Evolutionary conservation across 495 filamentous ascomycete genomes (phyloP).

Genomic region (Cercophora samala): DNA sequence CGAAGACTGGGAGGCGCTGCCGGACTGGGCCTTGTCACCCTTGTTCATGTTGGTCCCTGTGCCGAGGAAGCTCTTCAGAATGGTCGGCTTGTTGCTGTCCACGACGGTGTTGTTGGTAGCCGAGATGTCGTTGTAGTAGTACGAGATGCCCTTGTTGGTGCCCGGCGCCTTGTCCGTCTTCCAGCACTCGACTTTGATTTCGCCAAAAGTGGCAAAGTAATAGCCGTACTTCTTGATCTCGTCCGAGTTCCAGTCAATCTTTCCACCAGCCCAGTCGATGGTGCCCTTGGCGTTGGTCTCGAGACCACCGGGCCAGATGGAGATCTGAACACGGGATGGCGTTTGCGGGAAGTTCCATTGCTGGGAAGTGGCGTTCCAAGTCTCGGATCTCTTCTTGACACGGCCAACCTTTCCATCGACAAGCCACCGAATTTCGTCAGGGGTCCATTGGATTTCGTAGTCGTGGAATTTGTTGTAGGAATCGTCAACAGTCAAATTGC

Average conservation of each 20-base stretch:
- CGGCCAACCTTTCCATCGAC: slow-evolving; percentile 77
- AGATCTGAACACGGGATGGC: slow-evolving; percentile 88
- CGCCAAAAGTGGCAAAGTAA: slow-evolving; percentile 78
- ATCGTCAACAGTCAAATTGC: slow-evolving; percentile 65
- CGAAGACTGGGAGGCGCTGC: slow-evolving; percentile 30
- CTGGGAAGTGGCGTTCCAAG: slow-evolving; percentile 79
- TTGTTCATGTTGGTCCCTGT: slow-evolving; percentile 70
- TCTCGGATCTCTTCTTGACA: slow-evolving; percentile 66
- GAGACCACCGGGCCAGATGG: slow-evolving; percentile 91
- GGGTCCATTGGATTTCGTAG: slow-evolving; percentile 92
- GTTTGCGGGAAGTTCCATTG: slow-evolving; percentile 89
- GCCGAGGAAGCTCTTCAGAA: slow-evolving; percentile 75
- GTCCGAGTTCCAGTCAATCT: slow-evolving; percentile 77
- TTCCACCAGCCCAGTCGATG: slow-evolving; percentile 85
- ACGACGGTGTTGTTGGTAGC: slow-evolving; percentile 73
- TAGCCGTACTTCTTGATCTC: slow-evolving; percentile 83
- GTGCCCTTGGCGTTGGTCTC: slow-evolving; percentile 78
- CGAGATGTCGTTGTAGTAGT: slow-evolving; percentile 64
- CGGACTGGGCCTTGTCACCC: slow-evolving; percentile 34
- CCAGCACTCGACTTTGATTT: slow-evolving; percentile 83
- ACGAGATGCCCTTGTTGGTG: slow-evolving; percentile 62
- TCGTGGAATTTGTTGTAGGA: slow-evolving; percentile 80
- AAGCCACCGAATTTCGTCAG: slow-evolving; percentile 78
- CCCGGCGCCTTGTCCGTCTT: slow-evolving; percentile 57
- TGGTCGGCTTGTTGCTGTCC: slow-evolving; percentile 68